Percentiles rank a stretch among this genome's conserved stretches.
phyloP scores from a whole-genome alignment of 495 filamentous ascomycete genomes.

The Xylaria acuta region DNA sequence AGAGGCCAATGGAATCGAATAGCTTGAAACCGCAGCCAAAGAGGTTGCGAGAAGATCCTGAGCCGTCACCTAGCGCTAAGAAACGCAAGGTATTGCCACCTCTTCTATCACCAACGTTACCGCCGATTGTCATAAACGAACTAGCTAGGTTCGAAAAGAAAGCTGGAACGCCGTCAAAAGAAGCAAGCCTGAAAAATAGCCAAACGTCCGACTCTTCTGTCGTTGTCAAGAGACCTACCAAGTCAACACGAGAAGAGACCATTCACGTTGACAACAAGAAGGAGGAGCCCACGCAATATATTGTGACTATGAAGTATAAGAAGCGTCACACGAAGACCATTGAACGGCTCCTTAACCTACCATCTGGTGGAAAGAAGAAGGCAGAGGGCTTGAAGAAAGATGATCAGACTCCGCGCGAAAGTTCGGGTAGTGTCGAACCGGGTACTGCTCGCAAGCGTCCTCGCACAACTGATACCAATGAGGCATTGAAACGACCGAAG shows the following conservation, averaged over 20 bases:
- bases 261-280: conserved; percentile 41
- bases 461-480: conserved; percentile 39
- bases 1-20: conserved; percentile 36
- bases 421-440: conserved; percentile 47
- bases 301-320: conserved; percentile 48
- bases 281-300: conserved; percentile 33
- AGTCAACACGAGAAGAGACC: conserved; percentile 37
- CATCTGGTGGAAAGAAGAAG: conserved; percentile 43
- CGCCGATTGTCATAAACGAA: conserved; percentile 51
- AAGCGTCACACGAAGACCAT: conserved; percentile 48
- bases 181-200: conserved; percentile 32
- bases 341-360: conserved; percentile 52
- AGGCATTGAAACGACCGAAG: conserved; percentile 44
- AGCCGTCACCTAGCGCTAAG: conserved; percentile 41
- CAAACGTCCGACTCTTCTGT: conserved; percentile 46
- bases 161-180: conserved; percentile 39
- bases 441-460: conserved; percentile 53
- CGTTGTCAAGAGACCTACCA: conserved; percentile 46
- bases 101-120: conserved; percentile 56
- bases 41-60: conserved; percentile 44
- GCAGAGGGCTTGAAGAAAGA: conserved; percentile 48
- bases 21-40: conserved; percentile 34
- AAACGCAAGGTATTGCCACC: conserved; percentile 48
- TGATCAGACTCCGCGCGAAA: conserved; percentile 38
- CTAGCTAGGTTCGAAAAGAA: conserved; percentile 45